Evolutionary conservation across 116 monocot genomes (phyloP).

Genomic region (Phalaenopsis hybrid): DNA sequence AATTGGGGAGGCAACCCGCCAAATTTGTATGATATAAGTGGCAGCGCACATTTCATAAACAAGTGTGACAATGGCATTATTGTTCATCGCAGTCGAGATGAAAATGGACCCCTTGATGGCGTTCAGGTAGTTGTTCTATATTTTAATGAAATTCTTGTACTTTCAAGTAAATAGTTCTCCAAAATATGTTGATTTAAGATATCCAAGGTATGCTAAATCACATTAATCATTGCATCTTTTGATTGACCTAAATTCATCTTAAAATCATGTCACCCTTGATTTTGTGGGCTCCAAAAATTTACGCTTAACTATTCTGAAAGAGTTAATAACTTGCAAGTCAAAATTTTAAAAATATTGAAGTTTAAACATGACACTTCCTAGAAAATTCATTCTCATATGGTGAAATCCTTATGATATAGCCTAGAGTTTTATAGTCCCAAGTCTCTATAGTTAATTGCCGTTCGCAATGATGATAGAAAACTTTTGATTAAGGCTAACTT

Average conservation of each 20-base stretch:
- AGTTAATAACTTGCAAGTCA: too few species aligned
- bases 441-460: too few species aligned
- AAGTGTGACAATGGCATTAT: constrained; percentile 93
- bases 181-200: background rate
- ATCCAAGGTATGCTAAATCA: background rate
- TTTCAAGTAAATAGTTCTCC: background rate
- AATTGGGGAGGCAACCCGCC: constrained; percentile 63
- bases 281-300: too few species aligned
- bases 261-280: background rate
- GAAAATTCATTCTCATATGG: too few species aligned
- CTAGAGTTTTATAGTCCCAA: too few species aligned
- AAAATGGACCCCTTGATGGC: constrained; percentile 49
- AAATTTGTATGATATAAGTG: constrained; percentile 84
- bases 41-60: constrained; percentile 88
- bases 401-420: too few species aligned
- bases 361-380: too few species aligned
- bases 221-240: too few species aligned
- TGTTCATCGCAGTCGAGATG: constrained; percentile 63
- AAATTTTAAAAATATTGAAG: too few species aligned
- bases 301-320: too few species aligned
- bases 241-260: background rate
- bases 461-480: too few species aligned
- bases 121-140: constrained; percentile 39
- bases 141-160: background rate
- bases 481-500: too few species aligned